phyloP scores from a whole-genome alignment of 2,329 filamentous ascomycete genomes.

The Alternaria panax region DNA sequence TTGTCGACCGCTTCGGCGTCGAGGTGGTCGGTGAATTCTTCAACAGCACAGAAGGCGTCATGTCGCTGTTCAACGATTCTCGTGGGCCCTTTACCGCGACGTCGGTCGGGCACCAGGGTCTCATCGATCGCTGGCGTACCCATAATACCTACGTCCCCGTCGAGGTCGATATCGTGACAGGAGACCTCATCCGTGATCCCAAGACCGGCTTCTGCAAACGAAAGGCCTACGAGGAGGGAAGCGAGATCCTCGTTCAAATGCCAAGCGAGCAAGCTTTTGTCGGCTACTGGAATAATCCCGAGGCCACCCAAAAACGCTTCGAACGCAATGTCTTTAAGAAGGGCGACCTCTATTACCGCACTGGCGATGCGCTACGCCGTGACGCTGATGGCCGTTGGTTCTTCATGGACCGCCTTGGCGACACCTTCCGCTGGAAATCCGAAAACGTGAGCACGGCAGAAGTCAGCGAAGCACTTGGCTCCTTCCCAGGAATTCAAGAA shows the following conservation, averaged over 20 bases:
- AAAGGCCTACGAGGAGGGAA: slow-evolving; percentile 70
- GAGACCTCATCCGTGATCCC: slow-evolving; percentile 70
- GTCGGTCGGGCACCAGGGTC: slow-evolving; percentile 75
- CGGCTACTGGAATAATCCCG: slow-evolving; percentile 73
- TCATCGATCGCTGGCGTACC: slow-evolving; percentile 62
- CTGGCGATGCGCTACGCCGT: slow-evolving; percentile 56
- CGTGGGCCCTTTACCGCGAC: slow-evolving; percentile 68
- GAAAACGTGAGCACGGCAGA: slow-evolving; percentile 60
- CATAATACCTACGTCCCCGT: slow-evolving; percentile 70
- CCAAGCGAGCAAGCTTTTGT: slow-evolving; percentile 66
- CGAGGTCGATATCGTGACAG: slow-evolving; percentile 71
- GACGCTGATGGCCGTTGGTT: slow-evolving; percentile 56
- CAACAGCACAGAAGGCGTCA: slow-evolving; percentile 76
- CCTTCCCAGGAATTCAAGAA: slow-evolving; percentile 54
- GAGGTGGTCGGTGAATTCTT: slow-evolving; percentile 75
- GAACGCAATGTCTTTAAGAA: slow-evolving; percentile 56
- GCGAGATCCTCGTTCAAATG: slow-evolving; percentile 76
- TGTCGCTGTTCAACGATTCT: slow-evolving; percentile 67
- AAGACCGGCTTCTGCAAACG: slow-evolving; percentile 72
- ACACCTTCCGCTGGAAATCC: slow-evolving; percentile 60
- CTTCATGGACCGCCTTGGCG: slow-evolving; percentile 58
- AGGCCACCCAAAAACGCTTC: slow-evolving; percentile 68
- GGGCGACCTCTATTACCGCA: slow-evolving; percentile 59
- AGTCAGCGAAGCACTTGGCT: slow-evolving; percentile 56
- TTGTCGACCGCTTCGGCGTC: slow-evolving; percentile 69